Evolutionary conservation across 352 stramenopile genomes (phyloP).

Genomic region (Phytophthora pluvialis): DNA sequence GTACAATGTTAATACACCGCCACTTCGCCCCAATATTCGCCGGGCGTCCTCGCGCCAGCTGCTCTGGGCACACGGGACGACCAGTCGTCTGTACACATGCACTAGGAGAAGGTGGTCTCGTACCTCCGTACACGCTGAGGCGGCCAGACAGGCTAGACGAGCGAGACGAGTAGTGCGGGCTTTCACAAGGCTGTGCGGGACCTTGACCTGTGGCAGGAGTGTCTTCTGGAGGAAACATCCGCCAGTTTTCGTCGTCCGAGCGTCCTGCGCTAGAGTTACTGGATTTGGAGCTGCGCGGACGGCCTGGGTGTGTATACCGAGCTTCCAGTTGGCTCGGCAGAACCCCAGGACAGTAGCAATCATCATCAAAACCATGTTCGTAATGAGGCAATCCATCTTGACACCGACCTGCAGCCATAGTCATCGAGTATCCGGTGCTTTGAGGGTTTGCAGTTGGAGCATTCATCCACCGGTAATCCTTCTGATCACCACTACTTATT

Average conservation of each 20-base stretch:
- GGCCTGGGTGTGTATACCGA: constrained; percentile 13
- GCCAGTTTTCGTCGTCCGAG: constrained; percentile 42
- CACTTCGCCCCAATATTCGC: constrained; percentile 10
- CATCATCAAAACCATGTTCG: constrained; percentile 42
- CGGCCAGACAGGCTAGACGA: constrained; percentile 64
- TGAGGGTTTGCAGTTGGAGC: constrained; percentile 13
- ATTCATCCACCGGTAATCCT: constrained; percentile 18
- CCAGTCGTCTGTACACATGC: constrained; percentile 23
- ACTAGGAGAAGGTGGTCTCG: constrained; percentile 22
- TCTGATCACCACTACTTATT: constrained; percentile 22
- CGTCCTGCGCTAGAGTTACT: constrained; percentile 39
- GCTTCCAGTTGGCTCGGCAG: constrained; percentile 16
- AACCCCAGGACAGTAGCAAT: constrained; percentile 43
- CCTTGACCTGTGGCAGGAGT: constrained; percentile 20
- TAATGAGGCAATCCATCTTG: constrained; percentile 34
- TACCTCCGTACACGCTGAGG: constrained; percentile 62
- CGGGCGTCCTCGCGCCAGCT: constrained; percentile 21
- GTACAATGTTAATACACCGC: constrained; percentile 32
- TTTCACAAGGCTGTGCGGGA: constrained; percentile 45
- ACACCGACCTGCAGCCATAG: constrained; percentile 39
- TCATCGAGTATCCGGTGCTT: constrained; percentile 37
- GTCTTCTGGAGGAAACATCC: constrained; percentile 28
- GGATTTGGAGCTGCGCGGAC: constrained; percentile 26
- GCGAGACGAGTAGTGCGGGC: constrained; percentile 70
- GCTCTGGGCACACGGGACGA: constrained; percentile 20